Evolutionary conservation across 164 flowering plant genomes (phyloP).

Genomic region (Amborella trichopoda): DNA sequence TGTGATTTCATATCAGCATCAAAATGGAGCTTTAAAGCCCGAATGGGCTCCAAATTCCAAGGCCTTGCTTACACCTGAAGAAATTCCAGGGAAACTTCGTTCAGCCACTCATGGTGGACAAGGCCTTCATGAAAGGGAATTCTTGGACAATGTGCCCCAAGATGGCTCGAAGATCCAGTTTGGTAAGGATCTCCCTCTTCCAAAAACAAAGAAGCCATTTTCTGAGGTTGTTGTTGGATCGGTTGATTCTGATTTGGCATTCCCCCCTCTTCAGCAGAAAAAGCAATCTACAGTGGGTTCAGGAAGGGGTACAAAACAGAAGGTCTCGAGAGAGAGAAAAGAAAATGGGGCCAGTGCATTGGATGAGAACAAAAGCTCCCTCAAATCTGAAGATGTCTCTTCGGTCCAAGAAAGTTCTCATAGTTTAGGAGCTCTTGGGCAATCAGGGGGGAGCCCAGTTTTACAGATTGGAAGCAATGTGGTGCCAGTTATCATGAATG

Average conservation of each 20-base stretch:
- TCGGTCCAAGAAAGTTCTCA: conserved; percentile 18
- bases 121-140: too few species aligned
- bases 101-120: too few species aligned
- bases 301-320: conserved; percentile 36
- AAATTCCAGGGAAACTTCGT: too few species aligned
- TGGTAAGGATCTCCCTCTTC: conserved; percentile 56
- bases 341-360: conserved; percentile 15
- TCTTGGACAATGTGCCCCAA: conserved; percentile 11
- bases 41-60: too few species aligned
- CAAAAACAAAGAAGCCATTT: conserved; percentile 67
- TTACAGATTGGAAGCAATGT: conserved; percentile 57
- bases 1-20: too few species aligned
- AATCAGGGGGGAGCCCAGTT: conserved; percentile 24
- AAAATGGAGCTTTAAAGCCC: too few species aligned
- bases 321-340: conserved; percentile 15
- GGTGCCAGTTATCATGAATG: conserved; percentile 29
- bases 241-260: conserved; percentile 44
- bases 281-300: conserved; percentile 22
- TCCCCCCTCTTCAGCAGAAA: conserved; percentile 72
- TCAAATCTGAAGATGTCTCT: conserved; percentile 16
- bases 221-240: conserved; percentile 92
- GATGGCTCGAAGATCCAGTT: conserved; percentile 33
- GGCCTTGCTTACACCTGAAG: too few species aligned
- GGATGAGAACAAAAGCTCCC: conserved; percentile 18
- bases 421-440: conserved; percentile 8